phyloP scores from a whole-genome alignment of 805 yeast species.

The Candida silvicultrix region DNA sequence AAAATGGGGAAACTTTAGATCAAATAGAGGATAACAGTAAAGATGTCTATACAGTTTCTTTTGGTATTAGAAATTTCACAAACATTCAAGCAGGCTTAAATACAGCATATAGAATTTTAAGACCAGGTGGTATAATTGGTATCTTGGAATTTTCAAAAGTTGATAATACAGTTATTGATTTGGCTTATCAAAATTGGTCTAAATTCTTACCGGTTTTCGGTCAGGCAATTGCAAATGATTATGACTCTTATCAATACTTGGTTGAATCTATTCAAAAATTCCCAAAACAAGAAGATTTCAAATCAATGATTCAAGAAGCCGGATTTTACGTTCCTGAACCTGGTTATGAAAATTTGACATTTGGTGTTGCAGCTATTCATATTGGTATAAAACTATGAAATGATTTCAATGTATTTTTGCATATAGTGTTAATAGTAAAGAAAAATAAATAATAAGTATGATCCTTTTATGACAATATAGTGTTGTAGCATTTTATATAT shows the following conservation, averaged over 20 bases:
- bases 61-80: slow-evolving; percentile 96
- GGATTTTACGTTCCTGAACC: slow-evolving; percentile 87
- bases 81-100: slow-evolving; percentile 88
- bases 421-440: neutral
- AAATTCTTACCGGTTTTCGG: slow-evolving; percentile 90
- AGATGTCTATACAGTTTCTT: slow-evolving; percentile 94
- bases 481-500: too few relatives aligned
- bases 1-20: slow-evolving; percentile 89
- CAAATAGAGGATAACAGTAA: slow-evolving; percentile 79
- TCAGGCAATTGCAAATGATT: slow-evolving; percentile 89
- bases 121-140: slow-evolving; percentile 97
- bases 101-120: slow-evolving; percentile 92
- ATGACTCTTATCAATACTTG: slow-evolving; percentile 92
- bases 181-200: slow-evolving; percentile 81
- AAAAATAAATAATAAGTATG: too few relatives aligned
- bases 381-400: slow-evolving; percentile 80
- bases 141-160: slow-evolving; percentile 95
- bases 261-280: slow-evolving; percentile 91
- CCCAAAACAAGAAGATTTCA: slow-evolving; percentile 89
- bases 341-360: slow-evolving; percentile 91
- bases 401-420: neutral
- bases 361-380: slow-evolving; percentile 94
- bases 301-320: slow-evolving; percentile 87
- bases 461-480: neutral
- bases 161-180: slow-evolving; percentile 67